Base-by-base conservation (phyloP, 140 eudicot species). In the Artemisia princeps region DNA sequence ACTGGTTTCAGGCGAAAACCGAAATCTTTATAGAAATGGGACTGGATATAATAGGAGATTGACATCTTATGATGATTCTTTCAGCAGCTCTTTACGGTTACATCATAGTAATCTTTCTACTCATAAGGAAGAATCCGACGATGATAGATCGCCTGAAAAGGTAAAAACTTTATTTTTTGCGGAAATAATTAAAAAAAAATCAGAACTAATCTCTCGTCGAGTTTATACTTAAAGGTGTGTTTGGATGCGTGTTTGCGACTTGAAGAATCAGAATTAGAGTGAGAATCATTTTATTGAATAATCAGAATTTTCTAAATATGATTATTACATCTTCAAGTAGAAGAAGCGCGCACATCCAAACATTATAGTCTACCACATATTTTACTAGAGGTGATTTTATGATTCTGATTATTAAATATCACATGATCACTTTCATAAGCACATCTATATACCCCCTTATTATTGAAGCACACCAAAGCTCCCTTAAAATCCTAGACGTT, bases 41-140 rank as follows among this genome's bases (percentile, higher is more conserved):
- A 57, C 62, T 2, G 81, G 84, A 50, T 66, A 46, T 82, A 74
- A 57, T 62, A 69, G 76, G 82, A 72, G 63, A 69, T 28, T 82
- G 61, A 66, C 64, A 3, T 80, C 88, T 55, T 71, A 63, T 62
- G 87, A 78, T 66, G 78, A 73, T 71, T 67, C 73, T 64, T 72
- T 23, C 24, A 72, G 60, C 69, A 72, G 76, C 22, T 71, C 78
- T n/a, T 62, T 77, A 51, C 77, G 26, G n/a, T 11, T 62, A 56
- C 69, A 77, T 64, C 78, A 49, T 44, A 57, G 72, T 54, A 78
- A 44, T 62, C 90, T 86, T 73, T 79, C 87, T 33, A 74, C 85
- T 64, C 90, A 84, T 69, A 78, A 65, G 67, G 95, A 86, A 69
- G 95, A 81, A 75, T 70, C 77, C 0, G 87, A 79, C 64, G 87